Base-by-base conservation (phyloP, 352 stramenopile species). In the Blastocystis sp. region DNA sequence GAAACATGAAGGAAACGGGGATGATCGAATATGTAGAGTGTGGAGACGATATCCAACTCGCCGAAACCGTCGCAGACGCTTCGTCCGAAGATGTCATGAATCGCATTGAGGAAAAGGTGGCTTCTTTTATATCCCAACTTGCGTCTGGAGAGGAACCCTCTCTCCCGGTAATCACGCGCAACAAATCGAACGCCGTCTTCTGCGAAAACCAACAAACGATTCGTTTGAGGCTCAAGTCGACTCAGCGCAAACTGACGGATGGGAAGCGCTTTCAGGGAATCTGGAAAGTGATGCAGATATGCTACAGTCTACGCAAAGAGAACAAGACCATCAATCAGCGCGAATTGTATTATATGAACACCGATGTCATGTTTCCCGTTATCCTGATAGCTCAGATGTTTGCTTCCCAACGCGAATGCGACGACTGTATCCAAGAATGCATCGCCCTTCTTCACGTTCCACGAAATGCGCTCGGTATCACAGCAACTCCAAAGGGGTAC, bases 261-360 rank as follows among this genome's bases (percentile, higher is more conserved):
- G 65, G 65, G 24, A 78, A 78, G 49, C 14, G 65, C 6, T 78
- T 61, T 3, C 65, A 78, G 42, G 65, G 65, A 44, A 11, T 78
- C 8, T 38, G 34, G 46, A 78, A 78, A 78, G 42, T 78, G 4
- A 40, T 78, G 21, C 65, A 78, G 21, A 59, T 59, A 42, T 78
- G 65, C 40, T 78, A 78, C 42, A 38, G 27, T 6, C 42, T 78
- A 21, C 11, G 38, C 14, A 78, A 36, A 27, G 65, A 78, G 36
- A 56, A 40, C 3, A 78, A 78, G 49, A 61, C 42, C 18, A 46
- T 59, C 4, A 78, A 78, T 57, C 65, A 78, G 32, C 36, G 65
- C 14, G 65, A 78, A 59, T 18, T 78, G 11, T 78, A 78, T 27
- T 78, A 78, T 34, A 56, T 78, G 40, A 78, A 78, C 1, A 78